Conservation (phyloP, 305 asterid species). For the Fraxinus latifolia region DNA sequence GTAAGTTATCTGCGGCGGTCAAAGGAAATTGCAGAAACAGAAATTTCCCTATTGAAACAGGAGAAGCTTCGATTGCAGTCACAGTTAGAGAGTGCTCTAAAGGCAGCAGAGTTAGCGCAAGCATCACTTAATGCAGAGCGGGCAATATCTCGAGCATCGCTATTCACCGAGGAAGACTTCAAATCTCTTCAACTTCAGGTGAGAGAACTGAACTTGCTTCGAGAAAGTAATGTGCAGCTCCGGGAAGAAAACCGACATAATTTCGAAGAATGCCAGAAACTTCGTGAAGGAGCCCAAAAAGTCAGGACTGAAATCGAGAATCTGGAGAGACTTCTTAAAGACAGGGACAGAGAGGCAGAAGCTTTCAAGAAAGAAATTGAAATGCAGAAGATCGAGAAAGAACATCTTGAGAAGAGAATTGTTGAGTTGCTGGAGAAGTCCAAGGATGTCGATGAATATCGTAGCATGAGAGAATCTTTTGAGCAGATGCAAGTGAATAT, state of each 20-base stretch:
- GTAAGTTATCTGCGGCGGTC: conserved; percentile 86
- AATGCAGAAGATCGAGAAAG: conserved; percentile 46
- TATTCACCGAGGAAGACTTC: conserved; percentile 74
- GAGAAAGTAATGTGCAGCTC: conserved; percentile 90
- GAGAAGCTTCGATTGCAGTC: conserved; percentile 83
- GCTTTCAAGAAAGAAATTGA: conserved; percentile 60
- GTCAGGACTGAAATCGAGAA: conserved; percentile 57
- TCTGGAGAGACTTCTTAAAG: conserved; percentile 52
- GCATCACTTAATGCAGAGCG: conserved; percentile 62
- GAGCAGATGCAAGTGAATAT: conserved; percentile 59
- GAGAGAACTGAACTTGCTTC: conserved; percentile 82
- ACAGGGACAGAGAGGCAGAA: conserved; percentile 57
- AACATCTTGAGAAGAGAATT: conserved; percentile 51
- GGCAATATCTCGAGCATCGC: conserved; percentile 52
- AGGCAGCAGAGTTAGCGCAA: conserved; percentile 77
- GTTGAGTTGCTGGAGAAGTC: conserved; percentile 68
- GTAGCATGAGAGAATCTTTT: conserved; percentile 54
- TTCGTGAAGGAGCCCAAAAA: conserved; percentile 62
- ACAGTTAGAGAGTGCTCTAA: conserved; percentile 75
- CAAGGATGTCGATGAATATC: conserved; percentile 68
- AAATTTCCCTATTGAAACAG: conserved; percentile 79
- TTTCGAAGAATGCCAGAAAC: conserved; percentile 89
- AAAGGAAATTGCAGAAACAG: conserved; percentile 90
- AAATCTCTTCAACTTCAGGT: conserved; percentile 77
- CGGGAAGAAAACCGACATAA: conserved; percentile 89